Base-by-base conservation (phyloP, 768 basidiomycete genomes). In the Mycena floridula region DNA sequence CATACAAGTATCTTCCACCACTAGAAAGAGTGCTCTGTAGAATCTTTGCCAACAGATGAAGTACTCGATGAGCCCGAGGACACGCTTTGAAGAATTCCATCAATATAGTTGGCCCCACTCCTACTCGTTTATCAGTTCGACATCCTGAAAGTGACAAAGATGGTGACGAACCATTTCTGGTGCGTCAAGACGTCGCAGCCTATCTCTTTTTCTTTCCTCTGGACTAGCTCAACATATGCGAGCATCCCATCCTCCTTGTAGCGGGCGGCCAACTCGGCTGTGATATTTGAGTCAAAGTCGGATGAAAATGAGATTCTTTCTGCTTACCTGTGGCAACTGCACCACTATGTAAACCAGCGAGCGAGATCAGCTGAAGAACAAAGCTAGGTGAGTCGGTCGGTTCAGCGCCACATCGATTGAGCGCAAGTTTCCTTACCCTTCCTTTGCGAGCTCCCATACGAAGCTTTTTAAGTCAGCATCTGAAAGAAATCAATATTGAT, bases 81-180 rank as follows among this genome's bases (percentile, higher is more conserved):
- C 18, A 95, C 78, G 13, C 81, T 87, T 30, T 79, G 79, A 42
- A 95, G 66, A 50, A 95, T 92, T 43, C 85, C 68, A 64, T 95
- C 91, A 46, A 92, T 80, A 62, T 94, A 95, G 57, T 85, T 87
- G 20, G 91, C 91, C 26, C 92, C 91, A 50, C 89, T 91, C 86
- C 85, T 89, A 54, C 6, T 52, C 28, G 36, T 42, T 35, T 20
- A 38, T 30, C 37, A 30, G 32, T 30, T 39, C 12, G 38, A 11
- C 37, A 39, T 23, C 27, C 43, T 20, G 24, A 35, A 37, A 18
- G 12, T 4, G 24, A 37, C 12, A 37, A 21, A 36, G 41, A 18
- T 6, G 7, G 9, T 30, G 16, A 64, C 74, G 46, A 30, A 82
- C 91, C 92, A 96, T 74, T 92, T 94, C 67, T 95, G 91, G 62